A percentile compares a stretch with the other conserved stretches of the same genome.
phyloP scores from a whole-genome alignment of 2,329 filamentous ascomycete genomes.

The Zymoseptoria ardabiliae region DNA sequence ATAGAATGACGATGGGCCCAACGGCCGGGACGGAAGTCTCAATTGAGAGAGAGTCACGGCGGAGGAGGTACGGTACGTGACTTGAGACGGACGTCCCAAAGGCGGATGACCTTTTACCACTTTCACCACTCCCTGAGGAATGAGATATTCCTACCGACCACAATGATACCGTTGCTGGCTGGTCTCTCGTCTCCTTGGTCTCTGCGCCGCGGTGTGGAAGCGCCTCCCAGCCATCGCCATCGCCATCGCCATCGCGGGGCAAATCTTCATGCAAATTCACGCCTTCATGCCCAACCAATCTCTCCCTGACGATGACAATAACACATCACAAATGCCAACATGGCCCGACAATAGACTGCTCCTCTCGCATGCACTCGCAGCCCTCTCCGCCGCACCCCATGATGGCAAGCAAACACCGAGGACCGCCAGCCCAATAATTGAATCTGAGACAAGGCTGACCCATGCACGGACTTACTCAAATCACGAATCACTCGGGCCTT shows the following conservation, averaged over 20 bases:
- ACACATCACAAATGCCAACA: too few relatives aligned
- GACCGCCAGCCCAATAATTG: too few relatives aligned
- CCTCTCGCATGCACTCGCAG: too few relatives aligned
- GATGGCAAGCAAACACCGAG: not conserved
- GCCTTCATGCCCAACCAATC: not conserved
- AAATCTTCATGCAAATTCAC: not conserved
- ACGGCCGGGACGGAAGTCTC: not conserved
- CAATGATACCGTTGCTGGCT: not conserved
- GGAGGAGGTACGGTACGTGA: not conserved
- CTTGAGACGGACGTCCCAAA: not conserved
- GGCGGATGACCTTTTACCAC: not conserved
- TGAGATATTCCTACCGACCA: not conserved
- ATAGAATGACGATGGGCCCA: not conserved
- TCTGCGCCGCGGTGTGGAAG: not conserved
- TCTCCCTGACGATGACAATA: not conserved
- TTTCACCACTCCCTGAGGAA: not conserved
- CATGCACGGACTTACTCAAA: not conserved
- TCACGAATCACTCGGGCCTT: not conserved
- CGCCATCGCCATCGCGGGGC: not conserved
- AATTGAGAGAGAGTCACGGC: not conserved
- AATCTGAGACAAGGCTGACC: not conserved
- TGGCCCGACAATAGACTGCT: too few relatives aligned
- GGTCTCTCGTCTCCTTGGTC: not conserved
- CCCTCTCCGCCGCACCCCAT: not conserved
- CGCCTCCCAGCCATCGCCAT: not conserved